phyloP scores from a whole-genome alignment of 1,139 yeast genomes.

The Taiozyma sp. region DNA sequence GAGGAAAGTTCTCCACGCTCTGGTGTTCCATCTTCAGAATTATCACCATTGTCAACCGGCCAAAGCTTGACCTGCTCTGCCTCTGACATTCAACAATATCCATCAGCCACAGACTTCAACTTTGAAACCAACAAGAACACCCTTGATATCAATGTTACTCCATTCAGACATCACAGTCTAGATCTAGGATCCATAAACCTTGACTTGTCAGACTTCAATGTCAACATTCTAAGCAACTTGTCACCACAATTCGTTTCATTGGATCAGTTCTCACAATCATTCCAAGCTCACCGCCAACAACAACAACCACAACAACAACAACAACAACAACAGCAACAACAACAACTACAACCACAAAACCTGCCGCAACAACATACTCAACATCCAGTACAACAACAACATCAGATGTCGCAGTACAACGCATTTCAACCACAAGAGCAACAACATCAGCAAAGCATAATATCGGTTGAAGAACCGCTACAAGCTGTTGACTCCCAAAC shows the following conservation, averaged over 20 bases:
- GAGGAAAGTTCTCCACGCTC: neutral
- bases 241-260: slow-evolving; percentile 12
- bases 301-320: slow-evolving; percentile 1
- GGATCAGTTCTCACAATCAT: neutral
- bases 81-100: neutral
- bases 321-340: neutral
- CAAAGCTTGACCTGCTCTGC: neutral
- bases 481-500: neutral
- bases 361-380: neutral
- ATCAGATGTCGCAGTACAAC: too few relatives aligned
- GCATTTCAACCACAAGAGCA: neutral
- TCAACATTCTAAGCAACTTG: slow-evolving; percentile 3
- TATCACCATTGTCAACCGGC: neutral
- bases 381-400: neutral
- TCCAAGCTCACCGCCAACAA: neutral
- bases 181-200: slow-evolving; percentile 14
- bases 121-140: slow-evolving; percentile 14
- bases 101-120: neutral
- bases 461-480: neutral
- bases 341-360: neutral
- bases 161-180: slow-evolving; percentile 22
- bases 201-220: slow-evolving; percentile 11
- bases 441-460: neutral
- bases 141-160: slow-evolving; percentile 18
- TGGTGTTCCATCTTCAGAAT: slow-evolving; percentile 3